Evolutionary conservation across 331 rosid genomes (phyloP), one percentile per base, ranked within the genome.

Genomic region (Telfairia occidentalis): DNA sequence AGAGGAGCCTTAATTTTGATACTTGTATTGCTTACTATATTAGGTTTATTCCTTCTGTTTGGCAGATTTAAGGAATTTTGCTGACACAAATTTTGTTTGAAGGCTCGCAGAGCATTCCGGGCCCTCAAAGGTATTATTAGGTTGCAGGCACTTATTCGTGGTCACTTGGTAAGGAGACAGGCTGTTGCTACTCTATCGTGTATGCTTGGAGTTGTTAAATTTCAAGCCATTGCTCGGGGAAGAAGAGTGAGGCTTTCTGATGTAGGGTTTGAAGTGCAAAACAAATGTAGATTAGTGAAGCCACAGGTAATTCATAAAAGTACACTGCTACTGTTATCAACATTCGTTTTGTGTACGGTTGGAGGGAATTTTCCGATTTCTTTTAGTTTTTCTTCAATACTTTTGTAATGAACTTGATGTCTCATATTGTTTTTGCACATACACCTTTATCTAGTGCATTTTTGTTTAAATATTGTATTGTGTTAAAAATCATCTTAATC

Each of bases 111-210:
- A 19, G 99, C 99, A 72, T 92, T 92, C 82, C 77, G 87, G 85
- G 96, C 97, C 55, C 88, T 92, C 63, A 95, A 90, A 87, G 99
- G 97, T 86, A 92, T 95, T 79, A 95, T 95, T 85, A 87, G 97
- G 90, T 82, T 95, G 89, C 99, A 95, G 86, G 99, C 99, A 15
- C 97, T 92, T 74, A 87, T 95, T 76, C 97, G 99, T 46, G 99
- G 99, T 70, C 99, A 95, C 90, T 74, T 92, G 88, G 99, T 89
- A 71, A 81, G 99, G 88, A 92, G 97, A 78, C 99, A 92, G 80
- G 99, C 97, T 83, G 90, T 87, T 85, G 82, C 90, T 71, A 90
- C 97, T 6, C 82, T 92, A 55, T 84, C 80, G 89, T 87, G 88
- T 84, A 87, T 89, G 96, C 84, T 87, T 76, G 89, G 90, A 55